phyloP scores from a whole-genome alignment of 2,329 filamentous ascomycete species.

The Neopestalotiopsis sp. region DNA sequence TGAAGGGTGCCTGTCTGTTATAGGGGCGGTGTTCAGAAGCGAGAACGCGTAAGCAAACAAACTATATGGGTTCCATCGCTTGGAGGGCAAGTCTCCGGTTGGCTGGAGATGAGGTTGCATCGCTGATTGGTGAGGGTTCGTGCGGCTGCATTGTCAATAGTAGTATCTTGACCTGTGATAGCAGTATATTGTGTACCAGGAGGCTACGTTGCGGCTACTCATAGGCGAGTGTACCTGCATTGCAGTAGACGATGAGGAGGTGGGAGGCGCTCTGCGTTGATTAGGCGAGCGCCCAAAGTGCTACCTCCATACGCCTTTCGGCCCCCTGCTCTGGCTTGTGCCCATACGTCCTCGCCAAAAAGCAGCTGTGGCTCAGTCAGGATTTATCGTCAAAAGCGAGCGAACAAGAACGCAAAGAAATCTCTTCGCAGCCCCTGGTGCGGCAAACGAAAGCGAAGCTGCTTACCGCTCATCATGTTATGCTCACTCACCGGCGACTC shows the following conservation, averaged over 20 bases:
- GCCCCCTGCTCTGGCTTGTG: too few relatives aligned
- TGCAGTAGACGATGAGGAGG: background rate
- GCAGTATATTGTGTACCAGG: too few relatives aligned
- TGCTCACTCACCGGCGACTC: background rate
- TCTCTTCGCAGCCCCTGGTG: too few relatives aligned
- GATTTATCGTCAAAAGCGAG: too few relatives aligned
- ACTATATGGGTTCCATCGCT: background rate
- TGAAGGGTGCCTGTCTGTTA: background rate
- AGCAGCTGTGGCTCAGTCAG: too few relatives aligned
- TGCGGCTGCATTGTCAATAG: background rate
- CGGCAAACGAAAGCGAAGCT: background rate
- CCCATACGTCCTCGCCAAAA: too few relatives aligned
- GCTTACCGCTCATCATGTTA: background rate
- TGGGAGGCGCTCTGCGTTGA: background rate
- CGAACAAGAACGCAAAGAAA: too few relatives aligned
- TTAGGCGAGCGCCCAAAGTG: background rate
- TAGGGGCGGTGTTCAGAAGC: background rate
- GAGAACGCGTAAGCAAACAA: background rate
- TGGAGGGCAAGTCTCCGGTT: background rate
- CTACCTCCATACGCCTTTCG: too few relatives aligned
- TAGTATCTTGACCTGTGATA: background rate
- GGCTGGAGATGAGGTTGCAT: background rate
- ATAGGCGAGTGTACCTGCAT: constrained; percentile 4
- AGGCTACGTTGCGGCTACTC: background rate
- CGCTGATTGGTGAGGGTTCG: background rate